Evolutionary conservation across 2,329 filamentous ascomycete genomes (phyloP), one percentile per base, ranked within the genome.

Genomic region (Pestalotiopsis fici): DNA sequence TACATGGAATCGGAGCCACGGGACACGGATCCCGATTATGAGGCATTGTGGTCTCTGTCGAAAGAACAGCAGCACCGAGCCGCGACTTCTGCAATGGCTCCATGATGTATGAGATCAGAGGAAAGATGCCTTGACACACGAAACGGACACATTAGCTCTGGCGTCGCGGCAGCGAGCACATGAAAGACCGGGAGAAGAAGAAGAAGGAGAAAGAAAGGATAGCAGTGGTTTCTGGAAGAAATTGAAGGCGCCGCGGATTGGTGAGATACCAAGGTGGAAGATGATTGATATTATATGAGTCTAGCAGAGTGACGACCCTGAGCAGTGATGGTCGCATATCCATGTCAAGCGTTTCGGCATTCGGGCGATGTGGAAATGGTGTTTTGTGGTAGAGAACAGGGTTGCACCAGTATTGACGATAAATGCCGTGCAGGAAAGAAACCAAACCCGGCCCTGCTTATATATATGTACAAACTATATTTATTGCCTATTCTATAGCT

Each of bases 1-100:
- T 72, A 72, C 4, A 74, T 77, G 67, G 74, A 75, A 55, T 67
- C 43, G 1, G 66, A 67, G 31, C 66, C 66, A n/a, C 59, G 62
- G 9, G 74, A 75, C 61, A 76, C 72, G 66, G 72, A 72, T 56
- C 65, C 65, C 31, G 66, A 67, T 27, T 68, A 67, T 37, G 70
- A 70, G 57, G 70, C 67, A 18, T 69, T 72, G 63, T 66, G 68
- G 68, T 71, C 71, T 18, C 64, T 72, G 50, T 72, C 70, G 56
- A 68, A 63, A n/a, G 39, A 65, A 66, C 68, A 68, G 57, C 57
- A 60, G 57, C 31, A 60, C 31, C 57, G 31, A 31, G n/a, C 57
- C 21, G n/a, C 57, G 21, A 21, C 28, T 21, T 37, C 57, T 60
- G 57, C 28, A 5, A 21, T 35, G 57, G 28, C 12, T 27, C 27